Percentiles rank a stretch among this genome's conserved stretches.
These are phyloP conservation scores for Cordyceps cicadae DNA, from an alignment of 2,329 filamentous ascomycete species.

Conservation along the genomic window DNA sequence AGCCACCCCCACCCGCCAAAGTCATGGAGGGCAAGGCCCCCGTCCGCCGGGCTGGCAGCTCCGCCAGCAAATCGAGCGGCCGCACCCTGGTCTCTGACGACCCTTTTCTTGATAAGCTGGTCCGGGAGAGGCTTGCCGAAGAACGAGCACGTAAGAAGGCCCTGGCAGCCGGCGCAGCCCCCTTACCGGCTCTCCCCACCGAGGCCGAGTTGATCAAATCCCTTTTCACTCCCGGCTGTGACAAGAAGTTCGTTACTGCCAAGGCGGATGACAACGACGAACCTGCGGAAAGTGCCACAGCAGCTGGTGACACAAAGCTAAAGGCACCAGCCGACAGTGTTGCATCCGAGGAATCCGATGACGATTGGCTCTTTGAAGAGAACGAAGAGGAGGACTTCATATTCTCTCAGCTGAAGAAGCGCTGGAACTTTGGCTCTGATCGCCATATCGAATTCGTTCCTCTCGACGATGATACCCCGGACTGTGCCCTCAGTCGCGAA, in stretches of 20 bases:
- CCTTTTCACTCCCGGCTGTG: slow-evolving; percentile 27
- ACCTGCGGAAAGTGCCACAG: slow-evolving; percentile 22
- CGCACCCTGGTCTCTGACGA: slow-evolving; percentile 35
- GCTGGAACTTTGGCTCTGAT: no score
- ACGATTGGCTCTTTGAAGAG: slow-evolving; percentile 19
- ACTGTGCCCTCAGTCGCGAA: slow-evolving; percentile 16
- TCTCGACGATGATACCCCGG: slow-evolving; percentile 30
- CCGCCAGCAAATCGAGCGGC: slow-evolving; percentile 42
- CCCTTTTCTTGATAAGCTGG: slow-evolving; percentile 32
- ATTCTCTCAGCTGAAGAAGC: no score
- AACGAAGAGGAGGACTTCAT: neutral
- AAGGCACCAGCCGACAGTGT: slow-evolving; percentile 17
- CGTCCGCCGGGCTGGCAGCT: slow-evolving; percentile 54
- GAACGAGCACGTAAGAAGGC: slow-evolving; percentile 33
- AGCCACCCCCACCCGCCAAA: slow-evolving; percentile 80
- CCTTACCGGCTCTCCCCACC: slow-evolving; percentile 23
- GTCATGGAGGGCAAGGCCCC: slow-evolving; percentile 83
- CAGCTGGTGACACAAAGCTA: slow-evolving; percentile 18
- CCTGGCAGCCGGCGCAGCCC: neutral
- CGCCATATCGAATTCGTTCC: slow-evolving; percentile 20
- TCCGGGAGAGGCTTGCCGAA: slow-evolving; percentile 38
- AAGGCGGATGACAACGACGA: slow-evolving; percentile 24
- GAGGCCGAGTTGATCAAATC: slow-evolving; percentile 38
- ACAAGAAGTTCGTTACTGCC: slow-evolving; percentile 18
- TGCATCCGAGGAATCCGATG: slow-evolving; percentile 19